Evolutionary conservation across 352 stramenopile species (phyloP).

Genomic region (Phytophthora fragariae): DNA sequence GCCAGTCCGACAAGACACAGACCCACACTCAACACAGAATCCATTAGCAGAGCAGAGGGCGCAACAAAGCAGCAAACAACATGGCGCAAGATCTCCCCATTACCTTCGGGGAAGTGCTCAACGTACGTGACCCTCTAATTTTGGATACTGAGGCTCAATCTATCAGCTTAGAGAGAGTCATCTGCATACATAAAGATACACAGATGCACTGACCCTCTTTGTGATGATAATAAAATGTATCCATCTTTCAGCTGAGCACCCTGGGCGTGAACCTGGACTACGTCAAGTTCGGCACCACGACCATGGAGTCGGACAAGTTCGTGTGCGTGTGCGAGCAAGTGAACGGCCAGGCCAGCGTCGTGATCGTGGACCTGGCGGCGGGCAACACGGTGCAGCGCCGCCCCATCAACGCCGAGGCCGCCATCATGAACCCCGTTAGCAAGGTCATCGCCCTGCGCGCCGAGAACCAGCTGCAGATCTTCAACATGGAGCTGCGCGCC

Average conservation of each 20-base stretch:
- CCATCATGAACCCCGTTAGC: conserved; percentile 99
- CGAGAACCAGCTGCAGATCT: conserved; percentile 98
- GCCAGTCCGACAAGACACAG: conserved; percentile 33
- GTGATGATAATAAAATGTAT: conserved; percentile 21
- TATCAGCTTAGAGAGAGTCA: conserved; percentile 17
- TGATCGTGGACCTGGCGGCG: conserved; percentile 93
- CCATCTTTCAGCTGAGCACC: conserved; percentile 69
- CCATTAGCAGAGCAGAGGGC: conserved; percentile 1
- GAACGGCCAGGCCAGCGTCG: conserved; percentile 89
- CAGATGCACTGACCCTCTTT: neutral
- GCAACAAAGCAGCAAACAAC: conserved; percentile 24
- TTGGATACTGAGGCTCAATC: conserved; percentile 4
- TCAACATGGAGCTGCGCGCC: conserved; percentile 99
- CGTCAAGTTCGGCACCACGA: conserved; percentile 94
- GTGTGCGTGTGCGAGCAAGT: conserved; percentile 94
- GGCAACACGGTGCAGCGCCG: conserved; percentile 92
- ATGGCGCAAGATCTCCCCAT: conserved; percentile 92
- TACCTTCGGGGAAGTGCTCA: conserved; percentile 91
- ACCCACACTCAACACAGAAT: neutral
- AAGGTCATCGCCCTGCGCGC: conserved; percentile 89
- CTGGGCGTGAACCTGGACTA: conserved; percentile 91
- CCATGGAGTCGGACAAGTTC: conserved; percentile 99
- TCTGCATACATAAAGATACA: too few relatives aligned
- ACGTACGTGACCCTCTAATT: conserved; percentile 66
- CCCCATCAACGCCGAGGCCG: conserved; percentile 98